Base-by-base conservation (phyloP, 2,329 filamentous ascomycete species). In the Sporothrix luriei region DNA sequence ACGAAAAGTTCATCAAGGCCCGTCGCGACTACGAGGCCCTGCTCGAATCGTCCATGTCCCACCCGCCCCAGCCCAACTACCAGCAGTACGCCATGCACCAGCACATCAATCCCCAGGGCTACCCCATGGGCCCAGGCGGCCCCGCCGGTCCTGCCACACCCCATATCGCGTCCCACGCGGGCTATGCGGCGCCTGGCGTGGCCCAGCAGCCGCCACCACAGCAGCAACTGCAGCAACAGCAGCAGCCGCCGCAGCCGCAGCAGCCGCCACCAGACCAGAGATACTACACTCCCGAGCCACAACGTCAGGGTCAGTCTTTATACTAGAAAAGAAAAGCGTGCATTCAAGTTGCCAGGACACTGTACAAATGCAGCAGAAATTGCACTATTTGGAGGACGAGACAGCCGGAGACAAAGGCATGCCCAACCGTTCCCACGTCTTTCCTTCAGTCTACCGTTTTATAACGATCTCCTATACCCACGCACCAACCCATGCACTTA, bases 1-100 rank as follows among this genome's bases (percentile, higher is more conserved):
- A 99, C 77, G 95, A 99, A 80, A 98, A 98, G 82, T 99, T 99
- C 80, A 98, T 99, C 84, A 99, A 99, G 81, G 95, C 95, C 59
- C 90, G 95, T 73, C 88, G 94, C 75, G 95, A 99, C 80, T 99
- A 99, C 78, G 95, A 99, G 80, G 90, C 92, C 40, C 85, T 99
- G n/a, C 84, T 99, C 24, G 95, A 99, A 79, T 91, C 92, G 21
- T 98, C 94, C 69, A 98, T 99, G 94, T 89, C 94, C 0, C 94
- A 97, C 74, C 91, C 94, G n/a, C 88, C 91, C 67, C 91, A 92
- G 76, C 88, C 90, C 61, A 88, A 85, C 74, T 95, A 94, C 77
- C 90, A 91, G 75, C 88, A 92, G 74, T 88, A 88, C 73, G 81
- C 83, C 55, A 82, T 88, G 79, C 82, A 85, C 43, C 85, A 85